Evolutionary conservation across 2,329 filamentous ascomycete species (phyloP).

Genomic region (Diaporthe capsici): DNA sequence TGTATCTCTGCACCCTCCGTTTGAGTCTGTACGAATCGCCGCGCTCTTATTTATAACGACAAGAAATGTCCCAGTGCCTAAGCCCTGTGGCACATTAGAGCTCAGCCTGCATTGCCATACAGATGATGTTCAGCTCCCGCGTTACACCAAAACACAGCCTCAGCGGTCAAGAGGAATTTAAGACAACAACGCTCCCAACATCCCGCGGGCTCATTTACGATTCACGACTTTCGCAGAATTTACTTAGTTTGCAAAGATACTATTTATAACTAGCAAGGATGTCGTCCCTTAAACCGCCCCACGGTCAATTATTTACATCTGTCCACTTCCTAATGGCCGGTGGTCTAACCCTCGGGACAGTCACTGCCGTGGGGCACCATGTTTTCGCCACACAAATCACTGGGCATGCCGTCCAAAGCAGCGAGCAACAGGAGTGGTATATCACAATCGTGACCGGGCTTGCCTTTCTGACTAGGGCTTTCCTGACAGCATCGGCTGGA

Average conservation of each 20-base stretch:
- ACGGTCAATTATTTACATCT: not conserved
- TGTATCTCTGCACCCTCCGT: too few species aligned
- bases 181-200: not conserved
- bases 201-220: not conserved
- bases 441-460: not conserved
- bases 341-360: not conserved
- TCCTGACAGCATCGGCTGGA: not conserved
- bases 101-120: not conserved
- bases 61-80: not conserved
- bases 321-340: slow-evolving; percentile 6
- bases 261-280: not conserved
- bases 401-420: not conserved
- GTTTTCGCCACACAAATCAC: not conserved
- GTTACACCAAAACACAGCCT: not conserved
- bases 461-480: not conserved
- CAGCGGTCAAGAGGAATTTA: not conserved
- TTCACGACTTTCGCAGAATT: not conserved
- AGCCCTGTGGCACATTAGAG: not conserved
- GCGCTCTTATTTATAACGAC: not conserved
- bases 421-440: not conserved
- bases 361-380: not conserved
- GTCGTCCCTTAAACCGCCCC: not conserved
- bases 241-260: not conserved
- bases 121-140: not conserved
- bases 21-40: too few species aligned